Base-by-base conservation (phyloP, 1,284 basidiomycete genomes). In the Crucibulum parvulum region DNA sequence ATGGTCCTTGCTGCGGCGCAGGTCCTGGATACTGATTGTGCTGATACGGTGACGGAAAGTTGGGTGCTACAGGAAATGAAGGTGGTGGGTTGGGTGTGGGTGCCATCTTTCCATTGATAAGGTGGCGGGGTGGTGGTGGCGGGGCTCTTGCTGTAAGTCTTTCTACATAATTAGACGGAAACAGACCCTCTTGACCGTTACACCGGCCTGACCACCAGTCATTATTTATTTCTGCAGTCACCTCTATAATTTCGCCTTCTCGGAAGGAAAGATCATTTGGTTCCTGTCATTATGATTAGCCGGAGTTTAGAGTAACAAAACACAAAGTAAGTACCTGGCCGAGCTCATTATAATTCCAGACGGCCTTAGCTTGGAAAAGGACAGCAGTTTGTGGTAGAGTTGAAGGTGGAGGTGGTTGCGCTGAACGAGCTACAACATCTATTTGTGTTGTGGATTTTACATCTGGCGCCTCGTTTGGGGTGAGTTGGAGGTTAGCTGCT, bases 261-360 rank as follows among this genome's bases (percentile, higher is more conserved):
- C 72, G 72, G 76, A 90, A 89, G 0, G 82, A 81, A 13, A 89
- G 81, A 67, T 90, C 88, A 46, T 85, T 83, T 3, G 78, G 74
- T 65, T 90, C 85, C 87, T 90, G 63, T 4, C 62, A 11, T 38
- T 13, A 56, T 59, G 53, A 41, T 48, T 51, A 24, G 46, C 56
- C 8, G 61, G 53, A 55, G 61, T 50, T 53, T 34, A 24, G 60
- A 37, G 59, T 46, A 37, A 38, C 24, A 18, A 43, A 36, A 43
- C 37, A 47, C 43, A 18, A 46, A 36, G 59, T 64, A 46, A 36
- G 59, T 64, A 87, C 89, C 62, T 74, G 67, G 34, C 82, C 81
- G 58, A 84, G 73, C 62, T 88, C 86, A 63, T 91, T 91, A 73
- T 91, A 92, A 1, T 75, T 69, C 90, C 90, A 92, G 0, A 85